Conservation (phyloP, 345 rosid genomes). For the Bruguiera gymnorhiza region DNA sequence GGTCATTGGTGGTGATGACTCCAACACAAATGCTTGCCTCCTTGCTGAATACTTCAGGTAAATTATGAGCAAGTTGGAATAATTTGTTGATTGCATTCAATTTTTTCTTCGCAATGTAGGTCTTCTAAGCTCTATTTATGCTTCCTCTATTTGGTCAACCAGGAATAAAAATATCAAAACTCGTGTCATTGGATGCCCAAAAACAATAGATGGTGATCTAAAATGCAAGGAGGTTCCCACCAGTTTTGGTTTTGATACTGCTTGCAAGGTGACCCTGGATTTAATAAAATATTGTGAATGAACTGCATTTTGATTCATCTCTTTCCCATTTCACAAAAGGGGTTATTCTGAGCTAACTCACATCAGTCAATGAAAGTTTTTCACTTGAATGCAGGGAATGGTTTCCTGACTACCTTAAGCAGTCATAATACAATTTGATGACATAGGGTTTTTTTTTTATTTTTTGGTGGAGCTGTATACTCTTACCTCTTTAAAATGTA, state of each 20-base stretch:
- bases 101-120: too few relatives aligned
- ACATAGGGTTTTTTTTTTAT: too few relatives aligned
- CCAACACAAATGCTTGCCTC: constrained; percentile 96
- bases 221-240: constrained; percentile 95
- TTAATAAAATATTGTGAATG: background rate
- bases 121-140: background rate
- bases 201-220: constrained; percentile 98
- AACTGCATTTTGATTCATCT: background rate
- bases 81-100: too few relatives aligned
- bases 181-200: constrained; percentile 93
- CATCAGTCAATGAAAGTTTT: too few relatives aligned
- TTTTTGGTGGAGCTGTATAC: too few relatives aligned
- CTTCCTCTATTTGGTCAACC: constrained; percentile 12
- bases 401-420: too few relatives aligned
- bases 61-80: background rate
- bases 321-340: background rate
- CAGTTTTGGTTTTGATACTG: constrained; percentile 99
- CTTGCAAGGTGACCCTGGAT: constrained; percentile 75
- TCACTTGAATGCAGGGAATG: too few relatives aligned
- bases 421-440: too few relatives aligned
- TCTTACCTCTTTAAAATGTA: too few relatives aligned
- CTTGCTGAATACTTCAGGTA: constrained; percentile 93
- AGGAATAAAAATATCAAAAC: constrained; percentile 87
- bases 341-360: too few relatives aligned
- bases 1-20: constrained; percentile 98